Base-by-base conservation (phyloP, 306 rosid genomes). In the Heteromeles arbutifolia region DNA sequence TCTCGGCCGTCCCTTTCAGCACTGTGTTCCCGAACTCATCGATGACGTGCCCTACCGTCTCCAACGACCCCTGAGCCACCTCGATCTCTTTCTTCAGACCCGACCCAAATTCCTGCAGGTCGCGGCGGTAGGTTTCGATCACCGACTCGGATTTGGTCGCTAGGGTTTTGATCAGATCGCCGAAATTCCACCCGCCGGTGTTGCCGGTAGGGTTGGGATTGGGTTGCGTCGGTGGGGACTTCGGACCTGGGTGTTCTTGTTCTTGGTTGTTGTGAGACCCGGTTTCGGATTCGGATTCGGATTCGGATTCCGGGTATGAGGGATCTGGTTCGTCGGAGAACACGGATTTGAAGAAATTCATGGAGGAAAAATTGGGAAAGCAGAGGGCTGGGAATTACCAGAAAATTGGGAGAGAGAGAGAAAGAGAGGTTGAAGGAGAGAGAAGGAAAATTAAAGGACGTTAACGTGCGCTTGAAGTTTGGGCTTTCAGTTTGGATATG, bases 61-160 rank as follows among this genome's bases (percentile, higher is more conserved):
- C 93, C 37, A 93, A 74, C 54, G 96, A 93, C 8, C 93, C 98
- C 1, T 91, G 97, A 11, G 96, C 98, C 18, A 93, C 98, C 81
- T 89, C 98, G 37, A 91, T 86, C 85, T 93, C 97, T 67, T 84
- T 93, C 81, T 80, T 85, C 69, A 93, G 82, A 19, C 97, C 96
- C 73, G 88, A 82, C 31, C 92, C 79, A 78, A 91, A 91, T 80
- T 91, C 98, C 65, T 88, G 82, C 31, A 93, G 85, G 87, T 93
- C 98, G n/a, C 92, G 92, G 45, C 96, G 89, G 85, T 91, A 93
- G n/a, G 93, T 91, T 39, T 93, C 97, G 77, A 93, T 84, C 21
- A 93, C 95, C 4, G 96, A 84, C 79, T 91, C 96, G n/a, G 98
- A 93, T 79, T 72, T 89, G 44, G 86, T 31, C 0, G 90, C 80